Percentiles rank a stretch among this genome's conserved stretches.
Conservation (phyloP, 2,329 filamentous ascomycete genomes). For the Aspergillus pseudoterreus region DNA sequence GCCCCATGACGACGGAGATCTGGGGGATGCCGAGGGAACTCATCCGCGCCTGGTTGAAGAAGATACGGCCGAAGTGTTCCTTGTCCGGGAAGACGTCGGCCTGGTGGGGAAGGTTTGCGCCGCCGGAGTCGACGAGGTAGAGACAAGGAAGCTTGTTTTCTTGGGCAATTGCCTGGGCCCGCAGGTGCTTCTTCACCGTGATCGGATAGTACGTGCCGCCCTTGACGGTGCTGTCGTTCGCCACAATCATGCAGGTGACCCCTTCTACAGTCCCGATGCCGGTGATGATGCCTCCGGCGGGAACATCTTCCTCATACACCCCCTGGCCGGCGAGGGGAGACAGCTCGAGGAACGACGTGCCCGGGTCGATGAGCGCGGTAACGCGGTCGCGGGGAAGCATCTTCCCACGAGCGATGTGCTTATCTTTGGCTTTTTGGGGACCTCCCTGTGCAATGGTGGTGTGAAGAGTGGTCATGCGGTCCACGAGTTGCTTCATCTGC, state of each 20-base stretch:
- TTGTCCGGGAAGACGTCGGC: slow-evolving; percentile 92
- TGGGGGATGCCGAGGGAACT: slow-evolving; percentile 84
- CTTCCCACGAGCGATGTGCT: slow-evolving; percentile 83
- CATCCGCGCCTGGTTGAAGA: slow-evolving; percentile 97
- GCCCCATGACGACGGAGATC: slow-evolving; percentile 93
- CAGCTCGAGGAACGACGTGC: slow-evolving; percentile 88
- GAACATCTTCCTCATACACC: slow-evolving; percentile 85
- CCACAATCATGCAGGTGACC: slow-evolving; percentile 87
- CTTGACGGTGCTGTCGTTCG: slow-evolving; percentile 96
- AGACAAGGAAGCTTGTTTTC: slow-evolving; percentile 84
- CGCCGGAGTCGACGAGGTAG: slow-evolving; percentile 93
- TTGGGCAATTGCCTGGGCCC: slow-evolving; percentile 84
- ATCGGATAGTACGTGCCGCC: slow-evolving; percentile 96
- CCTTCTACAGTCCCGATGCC: slow-evolving; percentile 88
- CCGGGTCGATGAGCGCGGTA: slow-evolving; percentile 80
- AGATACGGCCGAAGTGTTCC: slow-evolving; percentile 95
- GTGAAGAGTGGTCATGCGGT: slow-evolving; percentile 66
- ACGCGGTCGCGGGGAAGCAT: slow-evolving; percentile 92
- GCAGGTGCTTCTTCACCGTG: slow-evolving; percentile 94
- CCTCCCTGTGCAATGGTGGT: slow-evolving; percentile 71
- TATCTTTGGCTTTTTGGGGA: slow-evolving; percentile 74
- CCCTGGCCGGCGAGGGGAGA: slow-evolving; percentile 84
- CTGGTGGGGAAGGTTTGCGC: slow-evolving; percentile 91
- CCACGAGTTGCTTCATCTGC: slow-evolving; percentile 72
- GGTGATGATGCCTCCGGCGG: slow-evolving; percentile 86